Evolutionary conservation across 2,329 filamentous ascomycete species (phyloP), one percentile per base, ranked within the genome.

Genomic region (Parascedosporium putredinis): DNA sequence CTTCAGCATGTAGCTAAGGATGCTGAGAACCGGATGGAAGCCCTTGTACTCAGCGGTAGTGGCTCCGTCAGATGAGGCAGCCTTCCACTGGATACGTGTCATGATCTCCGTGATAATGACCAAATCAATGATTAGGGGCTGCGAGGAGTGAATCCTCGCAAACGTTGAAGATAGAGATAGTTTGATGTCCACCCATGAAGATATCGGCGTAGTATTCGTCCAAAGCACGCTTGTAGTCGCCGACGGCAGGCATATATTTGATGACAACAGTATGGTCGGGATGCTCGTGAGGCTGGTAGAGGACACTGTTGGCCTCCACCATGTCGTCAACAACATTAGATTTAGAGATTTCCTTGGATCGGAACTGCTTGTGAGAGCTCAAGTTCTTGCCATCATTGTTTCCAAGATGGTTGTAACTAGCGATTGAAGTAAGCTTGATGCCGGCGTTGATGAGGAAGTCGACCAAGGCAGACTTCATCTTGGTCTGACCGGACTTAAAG

Each of bases 121-220:
- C 53, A 98, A 76, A 66, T 98, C 93, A 62, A 98, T 95, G 76
- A 98, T 98, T 63, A 98, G 74, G 29, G 93, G 93, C 94, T 9
- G 93, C 93, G 57, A 98, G 78, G 48, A 98, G 83, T 42, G 93
- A 97, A 71, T 98, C 93, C 72, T 98, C 93, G 74, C 93, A 98
- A 60, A 97, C 90, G 68, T 98, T 98, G 82, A 95, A 96, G 67
- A 98, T 77, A 61, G 81, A 84, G 66, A 98, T 98, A 60, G 89
- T 97, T 76, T 98, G 93, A 72, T 97, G 93, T 38, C 93, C 93
- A 57, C 93, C 93, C 71, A 97, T 79, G 79, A 98, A 98, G 70
- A 98, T 97, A 77, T 98, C 91, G 50, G 89, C 93, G 60, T 96
- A 96, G 79, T 98, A 98, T 77, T 98, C 93, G 63, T 98, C 93